Evolutionary conservation across 2,329 filamentous ascomycete genomes (phyloP).

Genomic region (Truncatella angustata): DNA sequence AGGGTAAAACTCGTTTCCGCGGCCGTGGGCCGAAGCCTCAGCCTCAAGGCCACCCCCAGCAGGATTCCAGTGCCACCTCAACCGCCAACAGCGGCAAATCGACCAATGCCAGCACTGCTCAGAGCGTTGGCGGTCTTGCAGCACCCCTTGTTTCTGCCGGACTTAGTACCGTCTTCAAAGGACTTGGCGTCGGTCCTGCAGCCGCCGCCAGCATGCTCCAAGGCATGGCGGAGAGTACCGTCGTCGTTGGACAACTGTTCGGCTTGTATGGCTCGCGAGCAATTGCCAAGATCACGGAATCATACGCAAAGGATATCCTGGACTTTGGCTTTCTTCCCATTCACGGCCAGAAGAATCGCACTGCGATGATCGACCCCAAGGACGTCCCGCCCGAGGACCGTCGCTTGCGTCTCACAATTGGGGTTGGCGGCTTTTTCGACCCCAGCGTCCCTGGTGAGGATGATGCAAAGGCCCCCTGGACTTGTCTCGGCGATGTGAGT

Average conservation of each 20-base stretch:
- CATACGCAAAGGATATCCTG: conserved; percentile 81
- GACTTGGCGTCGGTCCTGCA: conserved; percentile 70
- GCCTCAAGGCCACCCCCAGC: conserved; percentile 27
- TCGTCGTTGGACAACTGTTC: conserved; percentile 81
- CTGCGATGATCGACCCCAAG: conserved; percentile 45
- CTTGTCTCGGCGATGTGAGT: conserved; percentile 65
- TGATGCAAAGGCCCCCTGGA: conserved; percentile 66
- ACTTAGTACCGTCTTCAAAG: conserved; percentile 75
- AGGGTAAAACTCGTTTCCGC: conserved; percentile 49
- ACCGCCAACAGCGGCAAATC: conserved; percentile 1
- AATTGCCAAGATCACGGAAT: conserved; percentile 81
- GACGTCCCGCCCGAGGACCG: conserved; percentile 56
- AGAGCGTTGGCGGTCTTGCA: conserved; percentile 70
- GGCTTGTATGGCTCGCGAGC: conserved; percentile 87
- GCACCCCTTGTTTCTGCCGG: conserved; percentile 75
- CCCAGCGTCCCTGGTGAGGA: conserved; percentile 61
- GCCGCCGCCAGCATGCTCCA: conserved; percentile 79
- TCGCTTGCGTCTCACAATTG: conserved; percentile 77
- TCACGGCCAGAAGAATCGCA: conserved; percentile 43
- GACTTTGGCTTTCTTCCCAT: conserved; percentile 86
- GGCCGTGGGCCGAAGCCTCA: conserved; percentile 69
- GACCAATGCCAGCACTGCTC: conserved; percentile 55
- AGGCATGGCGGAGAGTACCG: conserved; percentile 72
- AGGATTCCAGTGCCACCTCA: conserved; percentile 52
- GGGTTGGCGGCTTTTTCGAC: conserved; percentile 78